These are phyloP conservation scores for Pseudogymnoascus sp. DNA, from an alignment of 2,329 filamentous ascomycete genomes.

Conservation along the genomic window DNA sequence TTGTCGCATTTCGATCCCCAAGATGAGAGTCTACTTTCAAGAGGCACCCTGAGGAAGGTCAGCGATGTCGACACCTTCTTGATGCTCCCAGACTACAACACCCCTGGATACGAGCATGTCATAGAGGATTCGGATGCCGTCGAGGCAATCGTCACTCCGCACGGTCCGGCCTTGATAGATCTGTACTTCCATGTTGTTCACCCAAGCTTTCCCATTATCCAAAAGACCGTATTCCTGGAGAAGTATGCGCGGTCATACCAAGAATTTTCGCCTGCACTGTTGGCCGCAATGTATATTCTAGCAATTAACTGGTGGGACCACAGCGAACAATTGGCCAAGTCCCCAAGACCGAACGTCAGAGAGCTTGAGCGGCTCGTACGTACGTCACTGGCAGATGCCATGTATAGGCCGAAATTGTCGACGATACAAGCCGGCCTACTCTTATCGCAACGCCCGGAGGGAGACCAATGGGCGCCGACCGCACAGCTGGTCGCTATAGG, in stretches of 20 bases:
- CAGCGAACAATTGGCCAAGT: conserved; percentile 56
- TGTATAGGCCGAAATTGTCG: conserved; percentile 75
- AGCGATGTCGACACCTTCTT: conserved; percentile 73
- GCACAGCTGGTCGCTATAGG: conserved; percentile 80
- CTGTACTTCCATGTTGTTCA: conserved; percentile 78
- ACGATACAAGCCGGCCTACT: conserved; percentile 72
- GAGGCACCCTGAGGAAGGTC: conserved; percentile 65
- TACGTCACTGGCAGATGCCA: conserved; percentile 65
- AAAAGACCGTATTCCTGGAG: conserved; percentile 73
- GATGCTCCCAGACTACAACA: conserved; percentile 67
- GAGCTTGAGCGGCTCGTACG: conserved; percentile 68
- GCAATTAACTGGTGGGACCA: conserved; percentile 85
- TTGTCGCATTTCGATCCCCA: conserved; percentile 73
- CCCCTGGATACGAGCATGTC: conserved; percentile 64
- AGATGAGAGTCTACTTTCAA: conserved; percentile 68
- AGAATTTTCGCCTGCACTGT: conserved; percentile 67
- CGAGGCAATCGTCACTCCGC: conserved; percentile 66
- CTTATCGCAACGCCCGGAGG: conserved; percentile 66
- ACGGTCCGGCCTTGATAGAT: conserved; percentile 70
- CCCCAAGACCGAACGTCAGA: conserved; percentile 63
- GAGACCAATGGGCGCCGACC: conserved; percentile 76
- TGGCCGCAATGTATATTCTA: conserved; percentile 76
- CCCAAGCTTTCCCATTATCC: conserved; percentile 73
- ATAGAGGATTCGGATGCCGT: conserved; percentile 62
- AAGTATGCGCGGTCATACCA: conserved; percentile 66